A percentile compares a stretch with the other conserved stretches of the same genome.
phyloP scores from a whole-genome alignment of 495 filamentous ascomycete genomes.

The Parathielavia hyrcaniae region DNA sequence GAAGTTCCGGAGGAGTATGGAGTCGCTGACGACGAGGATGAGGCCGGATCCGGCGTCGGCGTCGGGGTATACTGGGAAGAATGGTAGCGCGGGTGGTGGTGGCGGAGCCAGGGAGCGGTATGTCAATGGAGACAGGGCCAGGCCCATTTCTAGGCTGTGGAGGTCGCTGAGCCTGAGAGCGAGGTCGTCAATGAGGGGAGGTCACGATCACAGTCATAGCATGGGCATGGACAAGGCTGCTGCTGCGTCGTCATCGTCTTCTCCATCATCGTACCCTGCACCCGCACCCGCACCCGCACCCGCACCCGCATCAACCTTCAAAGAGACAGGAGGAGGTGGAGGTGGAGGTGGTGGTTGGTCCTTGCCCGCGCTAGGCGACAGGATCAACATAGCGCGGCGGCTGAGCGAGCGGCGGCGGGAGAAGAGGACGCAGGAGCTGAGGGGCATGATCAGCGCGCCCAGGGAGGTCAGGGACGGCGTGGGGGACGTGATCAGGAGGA shows the following conservation, averaged over 20 bases:
- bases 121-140: neutral
- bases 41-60: constrained; percentile 1
- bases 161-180: constrained; percentile 6
- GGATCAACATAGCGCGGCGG: constrained; percentile 47
- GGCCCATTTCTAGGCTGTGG: neutral
- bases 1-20: constrained; percentile 40
- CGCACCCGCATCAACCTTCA: neutral
- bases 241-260: neutral
- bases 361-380: constrained; percentile 34
- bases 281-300: neutral
- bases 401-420: constrained; percentile 58
- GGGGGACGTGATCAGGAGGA: constrained; percentile 45
- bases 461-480: constrained; percentile 47
- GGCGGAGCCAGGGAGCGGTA: no score
- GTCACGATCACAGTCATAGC: neutral
- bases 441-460: constrained; percentile 57
- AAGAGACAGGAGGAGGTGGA: constrained; percentile 1
- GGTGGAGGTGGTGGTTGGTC: constrained; percentile 13
- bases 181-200: neutral
- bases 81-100: neutral
- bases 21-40: constrained; percentile 28
- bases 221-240: neutral
- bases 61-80: neutral
- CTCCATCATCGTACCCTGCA: no score
- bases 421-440: constrained; percentile 57